Evolutionary conservation across 192 early-diverging fungal genomes (phyloP).

Genomic region (Linnemannia elongata): DNA sequence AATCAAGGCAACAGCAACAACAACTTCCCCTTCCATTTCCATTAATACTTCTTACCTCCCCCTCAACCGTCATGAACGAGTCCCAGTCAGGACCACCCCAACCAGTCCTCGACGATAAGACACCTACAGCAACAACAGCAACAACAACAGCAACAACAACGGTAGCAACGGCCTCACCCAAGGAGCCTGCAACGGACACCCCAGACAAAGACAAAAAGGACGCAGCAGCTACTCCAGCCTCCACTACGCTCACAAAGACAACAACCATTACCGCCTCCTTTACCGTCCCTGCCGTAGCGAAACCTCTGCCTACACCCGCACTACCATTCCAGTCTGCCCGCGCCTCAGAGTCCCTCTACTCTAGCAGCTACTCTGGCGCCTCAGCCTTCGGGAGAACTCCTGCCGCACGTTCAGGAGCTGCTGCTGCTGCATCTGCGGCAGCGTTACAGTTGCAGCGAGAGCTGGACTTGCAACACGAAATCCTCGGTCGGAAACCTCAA

Average conservation of each 20-base stretch:
- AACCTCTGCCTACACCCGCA: slow-evolving; percentile 46
- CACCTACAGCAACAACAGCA: not conserved
- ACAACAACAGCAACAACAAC: not conserved
- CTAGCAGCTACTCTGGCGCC: slow-evolving; percentile 25
- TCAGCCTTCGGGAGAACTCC: slow-evolving; percentile 25
- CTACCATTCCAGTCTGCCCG: slow-evolving; percentile 53
- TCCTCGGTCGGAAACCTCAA: slow-evolving; percentile 52
- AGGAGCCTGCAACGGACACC: not conserved
- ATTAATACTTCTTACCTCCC: not conserved
- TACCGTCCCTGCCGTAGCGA: slow-evolving; percentile 48
- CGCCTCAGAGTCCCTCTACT: slow-evolving; percentile 48
- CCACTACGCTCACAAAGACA: slow-evolving; percentile 4
- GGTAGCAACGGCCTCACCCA: not conserved
- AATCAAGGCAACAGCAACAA: not conserved
- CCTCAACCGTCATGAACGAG: slow-evolving; percentile 24
- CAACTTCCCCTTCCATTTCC: not conserved
- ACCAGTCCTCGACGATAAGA: not conserved
- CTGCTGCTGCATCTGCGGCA: slow-evolving; percentile 46
- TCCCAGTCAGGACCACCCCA: slow-evolving; percentile 19
- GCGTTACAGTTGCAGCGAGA: slow-evolving; percentile 46
- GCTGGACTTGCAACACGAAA: slow-evolving; percentile 47
- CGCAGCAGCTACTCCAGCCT: not conserved
- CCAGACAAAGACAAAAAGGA: not conserved
- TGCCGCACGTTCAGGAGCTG: slow-evolving; percentile 33
- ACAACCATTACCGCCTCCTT: slow-evolving; percentile 45